phyloP scores from a whole-genome alignment of 2,329 filamentous ascomycete genomes.

The Meredithiella fracta region DNA sequence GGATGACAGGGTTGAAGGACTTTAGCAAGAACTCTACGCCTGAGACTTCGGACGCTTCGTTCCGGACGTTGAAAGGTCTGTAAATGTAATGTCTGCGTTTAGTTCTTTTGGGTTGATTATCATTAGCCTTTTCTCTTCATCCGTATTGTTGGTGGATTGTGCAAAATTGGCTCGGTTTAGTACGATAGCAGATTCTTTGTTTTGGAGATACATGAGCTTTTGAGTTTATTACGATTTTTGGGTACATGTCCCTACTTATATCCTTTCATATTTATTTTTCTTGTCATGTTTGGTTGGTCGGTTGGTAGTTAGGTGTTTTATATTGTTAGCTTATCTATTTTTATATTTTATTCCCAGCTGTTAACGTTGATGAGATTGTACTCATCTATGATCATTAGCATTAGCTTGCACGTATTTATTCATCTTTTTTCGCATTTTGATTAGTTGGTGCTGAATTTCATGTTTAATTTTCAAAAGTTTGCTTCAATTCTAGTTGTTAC shows the following conservation, averaged over 20 bases:
- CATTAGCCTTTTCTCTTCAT: not conserved
- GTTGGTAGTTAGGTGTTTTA: constrained; percentile 2
- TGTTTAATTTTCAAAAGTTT: not conserved
- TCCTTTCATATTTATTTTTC: not conserved
- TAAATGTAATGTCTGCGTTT: not conserved
- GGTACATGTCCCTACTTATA: not conserved
- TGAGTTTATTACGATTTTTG: not conserved
- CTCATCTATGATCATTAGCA: not conserved
- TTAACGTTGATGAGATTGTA: not conserved
- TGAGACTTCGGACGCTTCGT: constrained; percentile 11
- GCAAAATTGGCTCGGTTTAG: not conserved
- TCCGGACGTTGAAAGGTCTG: constrained; percentile 11
- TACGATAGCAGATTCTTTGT: not conserved
- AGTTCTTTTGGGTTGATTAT: not conserved
- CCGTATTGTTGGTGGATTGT: not conserved
- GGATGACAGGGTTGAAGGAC: constrained; percentile 10
- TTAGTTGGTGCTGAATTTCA: not conserved
- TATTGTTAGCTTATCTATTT: not conserved
- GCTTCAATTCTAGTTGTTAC: too few species aligned
- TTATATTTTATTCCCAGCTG: constrained; percentile 2
- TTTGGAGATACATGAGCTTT: not conserved
- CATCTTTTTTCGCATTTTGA: not conserved
- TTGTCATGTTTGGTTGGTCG: not conserved
- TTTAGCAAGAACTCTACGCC: constrained; percentile 11
- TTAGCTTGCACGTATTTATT: not conserved